Percentiles rank a stretch among this genome's conserved stretches.
Evolutionary conservation across 192 early-diverging fungal genomes (phyloP).

Genomic region (Mycoemilia scoparia): DNA sequence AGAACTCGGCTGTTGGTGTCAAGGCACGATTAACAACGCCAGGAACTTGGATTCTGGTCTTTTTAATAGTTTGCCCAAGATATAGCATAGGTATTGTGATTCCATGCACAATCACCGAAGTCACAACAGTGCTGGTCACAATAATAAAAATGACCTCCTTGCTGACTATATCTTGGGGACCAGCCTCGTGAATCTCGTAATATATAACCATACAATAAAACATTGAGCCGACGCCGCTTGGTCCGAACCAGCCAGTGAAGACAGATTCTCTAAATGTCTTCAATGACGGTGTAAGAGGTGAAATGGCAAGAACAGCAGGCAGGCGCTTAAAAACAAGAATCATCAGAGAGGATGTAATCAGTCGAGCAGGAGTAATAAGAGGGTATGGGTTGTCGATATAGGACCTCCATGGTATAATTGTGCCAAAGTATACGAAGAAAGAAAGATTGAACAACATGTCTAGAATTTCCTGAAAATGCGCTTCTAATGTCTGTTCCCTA

Average conservation of each 20-base stretch:
- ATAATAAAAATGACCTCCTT: slow-evolving; percentile 25
- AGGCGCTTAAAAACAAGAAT: slow-evolving; percentile 53
- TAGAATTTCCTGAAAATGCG: slow-evolving; percentile 77
- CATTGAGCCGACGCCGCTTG: slow-evolving; percentile 47
- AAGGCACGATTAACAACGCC: not conserved
- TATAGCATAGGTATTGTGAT: slow-evolving; percentile 53
- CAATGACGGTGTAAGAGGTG: slow-evolving; percentile 41
- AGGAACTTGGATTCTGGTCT: slow-evolving; percentile 3
- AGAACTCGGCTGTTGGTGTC: not conserved
- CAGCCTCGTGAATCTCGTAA: slow-evolving; percentile 6
- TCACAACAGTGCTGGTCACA: slow-evolving; percentile 47
- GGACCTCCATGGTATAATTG: slow-evolving; percentile 46
- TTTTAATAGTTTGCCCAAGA: slow-evolving; percentile 5
- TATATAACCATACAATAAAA: slow-evolving; percentile 31
- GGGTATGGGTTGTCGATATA: slow-evolving; percentile 13
- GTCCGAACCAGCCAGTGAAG: slow-evolving; percentile 80
- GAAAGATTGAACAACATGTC: slow-evolving; percentile 72
- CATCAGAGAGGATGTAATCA: slow-evolving; percentile 39
- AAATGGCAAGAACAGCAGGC: slow-evolving; percentile 41
- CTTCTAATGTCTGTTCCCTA: slow-evolving; percentile 50
- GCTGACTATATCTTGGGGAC: slow-evolving; percentile 1
- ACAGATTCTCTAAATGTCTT: slow-evolving; percentile 47
- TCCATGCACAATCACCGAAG: slow-evolving; percentile 65
- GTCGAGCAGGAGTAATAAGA: slow-evolving; percentile 37
- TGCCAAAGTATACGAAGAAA: slow-evolving; percentile 70